A percentile compares a stretch with the other conserved stretches of the same genome.
These are phyloP conservation scores for Dioscorea alata DNA, from an alignment of 106 monocot species.

Conservation along the genomic window DNA sequence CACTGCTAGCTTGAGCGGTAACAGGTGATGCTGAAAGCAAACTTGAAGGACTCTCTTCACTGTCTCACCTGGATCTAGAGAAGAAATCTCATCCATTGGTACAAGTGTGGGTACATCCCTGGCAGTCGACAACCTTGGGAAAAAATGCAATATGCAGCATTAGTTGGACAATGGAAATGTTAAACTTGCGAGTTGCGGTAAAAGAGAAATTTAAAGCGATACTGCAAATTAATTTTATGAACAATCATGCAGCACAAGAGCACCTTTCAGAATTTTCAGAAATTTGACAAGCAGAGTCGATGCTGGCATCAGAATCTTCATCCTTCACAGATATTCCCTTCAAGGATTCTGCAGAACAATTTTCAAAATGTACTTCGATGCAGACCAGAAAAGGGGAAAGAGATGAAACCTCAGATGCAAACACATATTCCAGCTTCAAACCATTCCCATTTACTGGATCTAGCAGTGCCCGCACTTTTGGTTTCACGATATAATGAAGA, in stretches of 20 bases:
- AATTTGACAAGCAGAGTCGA: conserved; percentile 26
- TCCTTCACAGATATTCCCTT: conserved; percentile 46
- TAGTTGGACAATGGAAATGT: not conserved
- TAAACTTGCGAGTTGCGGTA: not conserved
- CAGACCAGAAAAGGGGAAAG: conserved; percentile 52
- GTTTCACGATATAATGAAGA: conserved; percentile 36
- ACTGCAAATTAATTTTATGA: not conserved
- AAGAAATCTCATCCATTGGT: conserved; percentile 62
- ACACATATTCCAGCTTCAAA: conserved; percentile 63
- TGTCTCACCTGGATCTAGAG: conserved; percentile 53
- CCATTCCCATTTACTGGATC: conserved; percentile 67
- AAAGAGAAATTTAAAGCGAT: not conserved
- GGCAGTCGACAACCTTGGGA: conserved; percentile 20
- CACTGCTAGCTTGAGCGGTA: conserved; percentile 67
- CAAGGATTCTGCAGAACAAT: conserved; percentile 50
- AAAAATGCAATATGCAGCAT: not conserved
- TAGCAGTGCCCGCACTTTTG: conserved; percentile 49
- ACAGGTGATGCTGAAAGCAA: conserved; percentile 77
- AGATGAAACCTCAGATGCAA: conserved; percentile 55
- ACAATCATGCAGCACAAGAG: not conserved
- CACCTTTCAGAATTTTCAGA: conserved; percentile 63
- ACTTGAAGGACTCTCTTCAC: conserved; percentile 59
- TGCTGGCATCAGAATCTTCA: conserved; percentile 30
- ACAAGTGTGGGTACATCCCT: conserved; percentile 37
- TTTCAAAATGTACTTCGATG: conserved; percentile 63